phyloP scores from a whole-genome alignment of 148 eudicot species.

The Chenopodium formosanum region DNA sequence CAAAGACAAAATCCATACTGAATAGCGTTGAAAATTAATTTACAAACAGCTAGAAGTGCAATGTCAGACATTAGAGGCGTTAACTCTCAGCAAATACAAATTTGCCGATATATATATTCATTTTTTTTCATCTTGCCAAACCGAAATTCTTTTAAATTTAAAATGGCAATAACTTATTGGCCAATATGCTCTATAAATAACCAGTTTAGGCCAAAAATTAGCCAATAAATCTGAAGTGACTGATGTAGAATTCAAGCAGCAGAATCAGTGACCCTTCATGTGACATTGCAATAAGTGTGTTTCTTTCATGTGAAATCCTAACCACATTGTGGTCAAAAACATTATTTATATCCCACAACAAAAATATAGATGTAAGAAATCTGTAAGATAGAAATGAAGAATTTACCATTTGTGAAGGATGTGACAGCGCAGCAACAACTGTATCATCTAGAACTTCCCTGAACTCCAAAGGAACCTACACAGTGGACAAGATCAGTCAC shows the following conservation, averaged over 20 bases:
- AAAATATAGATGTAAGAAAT: not conserved
- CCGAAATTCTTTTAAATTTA: not conserved
- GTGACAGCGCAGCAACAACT: constrained; percentile 79
- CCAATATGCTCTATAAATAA: not conserved
- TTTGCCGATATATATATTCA: not conserved
- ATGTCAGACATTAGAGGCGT: not conserved
- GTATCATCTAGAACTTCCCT: constrained; percentile 92
- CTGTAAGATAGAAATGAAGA: constrained; percentile 20
- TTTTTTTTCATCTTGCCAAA: not conserved
- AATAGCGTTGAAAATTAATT: not conserved
- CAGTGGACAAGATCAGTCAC: constrained; percentile 23
- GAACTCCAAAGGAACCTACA: constrained; percentile 88
- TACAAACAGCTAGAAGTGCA: not conserved
- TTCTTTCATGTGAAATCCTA: not conserved
- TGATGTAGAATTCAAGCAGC: not conserved
- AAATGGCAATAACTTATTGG: not conserved
- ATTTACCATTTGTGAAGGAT: constrained; percentile 77
- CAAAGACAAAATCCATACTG: not conserved
- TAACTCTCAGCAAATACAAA: not conserved
- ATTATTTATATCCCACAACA: not conserved
- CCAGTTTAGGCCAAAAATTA: not conserved
- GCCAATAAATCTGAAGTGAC: not conserved
- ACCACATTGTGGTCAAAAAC: not conserved
- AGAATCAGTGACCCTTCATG: not conserved
- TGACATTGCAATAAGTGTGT: not conserved